Base-by-base conservation (phyloP, 768 basidiomycete genomes). In the Termitomyces sp. region DNA sequence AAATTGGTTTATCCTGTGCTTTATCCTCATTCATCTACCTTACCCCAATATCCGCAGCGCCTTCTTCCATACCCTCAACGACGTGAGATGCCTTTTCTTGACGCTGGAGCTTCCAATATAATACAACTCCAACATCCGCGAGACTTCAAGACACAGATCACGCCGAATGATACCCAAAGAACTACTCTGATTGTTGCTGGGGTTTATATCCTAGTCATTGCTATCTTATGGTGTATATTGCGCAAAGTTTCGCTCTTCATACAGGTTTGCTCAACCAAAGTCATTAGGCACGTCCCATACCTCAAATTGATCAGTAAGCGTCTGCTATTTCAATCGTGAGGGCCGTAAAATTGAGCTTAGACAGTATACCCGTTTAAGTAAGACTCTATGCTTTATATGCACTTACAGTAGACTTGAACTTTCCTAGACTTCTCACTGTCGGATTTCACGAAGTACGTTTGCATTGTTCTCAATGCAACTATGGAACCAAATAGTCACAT, bases 321-420 rank as follows among this genome's bases (percentile, higher is more conserved):
- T n/a, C n/a, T 23, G 34, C 14, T 2, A 23, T 23, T 10, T 3
- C 21, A 14, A 19, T 14, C 16, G 12, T 54, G n/a, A 25, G 19
- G 25, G 12, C 17, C 25, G 14, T 27, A 6, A 28, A n/a, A 28
- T 40, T 40, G 37, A 28, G 14, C 23, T 40, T 40, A 14, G 21
- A 37, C 39, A 93, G 91, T 94, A 66, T 94, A 94, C 69, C 92
- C 91, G 5, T 94, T 94, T 81, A 94, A 94, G 91, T 91, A 72
- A 72, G 84, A 59, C n/a, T 51, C n/a, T 8, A 19, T 14, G n/a
- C 52, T 23, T 43, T 27, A 17, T 19, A n/a, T 52, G 21, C 27
- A 11, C 23, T 21, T 9, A 17, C 16, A 0, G 21, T 55, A 34
- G 19, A 19, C 59, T 50, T 49, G 17, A 40, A n/a, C 21, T 54